Conservation (phyloP, 2,329 filamentous ascomycete genomes). For the Alternaria arborescens region DNA sequence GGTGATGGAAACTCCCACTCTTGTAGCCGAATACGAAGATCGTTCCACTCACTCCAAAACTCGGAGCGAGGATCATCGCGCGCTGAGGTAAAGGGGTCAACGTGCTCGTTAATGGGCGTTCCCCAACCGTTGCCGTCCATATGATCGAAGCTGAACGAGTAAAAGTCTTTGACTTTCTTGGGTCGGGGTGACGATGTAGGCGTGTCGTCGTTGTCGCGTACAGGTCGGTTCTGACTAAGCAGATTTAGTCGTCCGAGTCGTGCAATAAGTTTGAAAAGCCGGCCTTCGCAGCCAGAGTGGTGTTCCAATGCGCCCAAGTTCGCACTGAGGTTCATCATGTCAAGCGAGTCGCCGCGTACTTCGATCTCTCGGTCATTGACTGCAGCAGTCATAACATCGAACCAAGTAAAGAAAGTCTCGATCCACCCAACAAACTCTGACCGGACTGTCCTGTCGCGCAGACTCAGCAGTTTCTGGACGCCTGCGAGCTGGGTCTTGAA, state of each 20-base stretch:
- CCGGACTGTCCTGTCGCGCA: constrained; percentile 71
- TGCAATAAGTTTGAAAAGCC: constrained; percentile 85
- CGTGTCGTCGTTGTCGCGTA: constrained; percentile 49
- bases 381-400: constrained; percentile 89
- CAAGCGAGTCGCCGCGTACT: constrained; percentile 69
- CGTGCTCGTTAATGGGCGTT: constrained; percentile 61
- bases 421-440: constrained; percentile 83
- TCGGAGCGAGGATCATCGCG: constrained; percentile 64
- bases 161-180: constrained; percentile 57
- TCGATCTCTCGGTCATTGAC: constrained; percentile 92
- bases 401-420: constrained; percentile 91
- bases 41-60: constrained; percentile 91
- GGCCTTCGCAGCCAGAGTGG: constrained; percentile 84
- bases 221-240: constrained; percentile 72
- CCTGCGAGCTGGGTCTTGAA: constrained; percentile 94
- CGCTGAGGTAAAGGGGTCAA: constrained; percentile 51
- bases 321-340: constrained; percentile 69
- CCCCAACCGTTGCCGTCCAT: constrained; percentile 75
- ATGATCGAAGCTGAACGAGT: constrained; percentile 63
- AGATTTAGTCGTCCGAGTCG: constrained; percentile 85
- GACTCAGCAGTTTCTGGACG: constrained; percentile 85
- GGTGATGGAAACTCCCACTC: constrained; percentile 74
- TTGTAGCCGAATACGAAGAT: constrained; percentile 77
- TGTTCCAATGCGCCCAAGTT: constrained; percentile 82
- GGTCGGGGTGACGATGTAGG: constrained; percentile 45